Evolutionary conservation across 768 basidiomycete species (phyloP), one percentile per base, ranked within the genome.

Genomic region (Lentinula lateritia): DNA sequence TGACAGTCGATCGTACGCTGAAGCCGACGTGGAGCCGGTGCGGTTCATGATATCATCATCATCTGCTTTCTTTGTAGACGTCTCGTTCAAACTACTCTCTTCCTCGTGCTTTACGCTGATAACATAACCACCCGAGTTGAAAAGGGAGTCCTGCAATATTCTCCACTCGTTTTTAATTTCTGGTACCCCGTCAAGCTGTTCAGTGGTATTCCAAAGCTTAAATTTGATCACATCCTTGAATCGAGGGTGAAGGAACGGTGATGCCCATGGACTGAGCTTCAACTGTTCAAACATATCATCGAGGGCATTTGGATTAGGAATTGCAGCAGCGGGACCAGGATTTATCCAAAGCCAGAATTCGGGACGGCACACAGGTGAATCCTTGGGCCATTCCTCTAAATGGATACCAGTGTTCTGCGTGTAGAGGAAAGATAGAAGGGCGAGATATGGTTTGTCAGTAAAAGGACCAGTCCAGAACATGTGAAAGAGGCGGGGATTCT

Each of bases 331-430:
- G 15, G 93, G 93, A 23, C 93, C 93, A 13, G 93, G 94, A 68
- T 95, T 96, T 71, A 97, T 92, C 95, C 95, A 97, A 56, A 97
- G 73, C 93, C 93, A 96, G 73, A 97, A 91, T 69, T 95, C 86
- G 0, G 95, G 92, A 9, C 91, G 85, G 71, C 95, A 98, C 28
- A 86, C 79, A 1, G 70, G 67, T 0, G 83, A 67, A 55, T 83
- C 75, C 4, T 65, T 50, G 0, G 77, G 75, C 70, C 72, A 76
- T 6, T 78, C 71, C 5, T 65, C 67, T 20, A 86, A 76, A 68
- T 95, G 86, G 13, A 97, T 80, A 10, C 88, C 90, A 5, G 94
- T 83, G 70, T 95, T 95, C 73, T 96, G 95, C 0, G 94, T 93
- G 75, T 85, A 97, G 50, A 97, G 83, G 82, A 92, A 97, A 5